Conservation (phyloP, 1,284 basidiomycete genomes). For the Schizophyllum commune region DNA sequence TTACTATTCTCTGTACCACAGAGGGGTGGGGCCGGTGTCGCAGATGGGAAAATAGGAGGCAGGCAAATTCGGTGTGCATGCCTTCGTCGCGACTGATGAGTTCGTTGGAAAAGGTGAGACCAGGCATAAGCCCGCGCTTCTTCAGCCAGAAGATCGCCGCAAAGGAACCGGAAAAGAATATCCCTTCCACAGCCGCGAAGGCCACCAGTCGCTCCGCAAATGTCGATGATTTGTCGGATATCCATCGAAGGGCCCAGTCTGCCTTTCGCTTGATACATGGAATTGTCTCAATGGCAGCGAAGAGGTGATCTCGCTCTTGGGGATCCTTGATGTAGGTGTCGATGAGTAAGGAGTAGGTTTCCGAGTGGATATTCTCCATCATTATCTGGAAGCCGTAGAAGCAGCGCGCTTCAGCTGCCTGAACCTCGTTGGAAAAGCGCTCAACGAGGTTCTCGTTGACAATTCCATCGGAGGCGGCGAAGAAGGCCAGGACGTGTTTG, state of each 20-base stretch:
- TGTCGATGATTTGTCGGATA: conserved; percentile 45
- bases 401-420: conserved; percentile 60
- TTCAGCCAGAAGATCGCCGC: conserved; percentile 20
- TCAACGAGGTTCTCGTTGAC: conserved; percentile 70
- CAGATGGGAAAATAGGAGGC: conserved; percentile 7
- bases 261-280: conserved; percentile 53
- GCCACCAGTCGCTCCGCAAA: conserved; percentile 63
- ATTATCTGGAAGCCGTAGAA: conserved; percentile 75
- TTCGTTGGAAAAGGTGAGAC: conserved; percentile 19
- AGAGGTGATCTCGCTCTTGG: conserved; percentile 7
- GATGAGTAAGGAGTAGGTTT: conserved; percentile 67
- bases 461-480: conserved; percentile 63
- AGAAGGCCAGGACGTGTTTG: conserved; percentile 55
- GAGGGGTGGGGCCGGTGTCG: conserved; percentile 45
- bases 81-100: conserved; percentile 17
- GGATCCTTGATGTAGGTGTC: conserved; percentile 33
- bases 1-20: conserved; percentile 56
- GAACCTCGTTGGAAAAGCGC: conserved; percentile 59
- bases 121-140: conserved; percentile 19
- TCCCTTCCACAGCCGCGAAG: conserved; percentile 62
- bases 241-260: conserved; percentile 61
- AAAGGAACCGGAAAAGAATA: conserved; percentile 18
- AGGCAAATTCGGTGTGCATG: conserved; percentile 15
- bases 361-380: conserved; percentile 67
- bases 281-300: conserved; percentile 32